A percentile compares a stretch with the other conserved stretches of the same genome.
These are phyloP conservation scores for Calcarisporium arbuscula DNA, from an alignment of 2,329 filamentous ascomycete genomes.

Conservation along the genomic window DNA sequence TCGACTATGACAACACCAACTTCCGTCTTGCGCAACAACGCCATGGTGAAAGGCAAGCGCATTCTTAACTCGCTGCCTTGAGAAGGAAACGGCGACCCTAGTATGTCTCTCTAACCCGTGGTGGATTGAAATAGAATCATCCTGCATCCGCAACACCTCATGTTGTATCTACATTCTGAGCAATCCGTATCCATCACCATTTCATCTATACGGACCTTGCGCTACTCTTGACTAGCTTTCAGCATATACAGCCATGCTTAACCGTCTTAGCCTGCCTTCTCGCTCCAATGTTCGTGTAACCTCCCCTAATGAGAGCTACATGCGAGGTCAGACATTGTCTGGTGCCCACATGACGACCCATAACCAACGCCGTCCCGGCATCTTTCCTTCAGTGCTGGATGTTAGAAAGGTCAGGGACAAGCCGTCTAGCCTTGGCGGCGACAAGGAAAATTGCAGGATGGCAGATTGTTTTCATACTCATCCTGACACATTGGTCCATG, in stretches of 20 bases:
- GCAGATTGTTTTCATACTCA: neutral
- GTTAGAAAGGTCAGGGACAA: neutral
- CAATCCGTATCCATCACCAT: slow-evolving; percentile 2
- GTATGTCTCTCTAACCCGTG: neutral
- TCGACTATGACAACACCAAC: no score
- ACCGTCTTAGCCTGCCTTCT: slow-evolving; percentile 11
- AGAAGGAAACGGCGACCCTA: no score
- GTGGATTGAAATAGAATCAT: no score
- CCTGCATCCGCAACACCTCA: slow-evolving; percentile 1
- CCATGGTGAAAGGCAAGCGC: no score
- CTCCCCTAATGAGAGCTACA: neutral
- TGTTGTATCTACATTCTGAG: neutral
- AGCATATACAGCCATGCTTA: slow-evolving; percentile 11
- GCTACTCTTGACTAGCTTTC: no score
- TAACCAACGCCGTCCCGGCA: neutral
- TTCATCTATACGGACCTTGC: no score
- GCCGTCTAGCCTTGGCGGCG: neutral
- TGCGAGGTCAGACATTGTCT: slow-evolving; percentile 6
- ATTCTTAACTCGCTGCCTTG: no score
- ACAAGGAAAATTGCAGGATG: slow-evolving; percentile 5
- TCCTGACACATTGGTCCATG: slow-evolving; percentile 2
- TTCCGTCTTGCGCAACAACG: no score
- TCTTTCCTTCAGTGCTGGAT: neutral
- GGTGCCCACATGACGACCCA: neutral
- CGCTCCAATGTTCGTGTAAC: slow-evolving; percentile 6